Base-by-base conservation (phyloP, 371 early-diverging fungal genomes). In the Mortierella sp. region DNA sequence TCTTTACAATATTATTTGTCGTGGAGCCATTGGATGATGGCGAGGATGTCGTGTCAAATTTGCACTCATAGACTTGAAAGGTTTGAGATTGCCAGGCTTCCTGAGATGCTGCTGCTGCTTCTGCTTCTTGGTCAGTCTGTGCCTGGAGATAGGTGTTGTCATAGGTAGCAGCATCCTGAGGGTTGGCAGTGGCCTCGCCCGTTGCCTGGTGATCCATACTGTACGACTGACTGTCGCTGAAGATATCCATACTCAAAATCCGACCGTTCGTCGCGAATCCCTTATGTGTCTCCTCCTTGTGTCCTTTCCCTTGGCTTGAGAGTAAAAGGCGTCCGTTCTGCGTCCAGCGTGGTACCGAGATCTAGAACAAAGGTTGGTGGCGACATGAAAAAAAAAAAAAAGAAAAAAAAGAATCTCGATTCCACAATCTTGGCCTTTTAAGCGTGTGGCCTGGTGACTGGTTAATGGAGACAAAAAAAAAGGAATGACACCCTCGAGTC, bases 41-140 rank as follows among this genome's bases (percentile, higher is more conserved):
- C 19, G 51, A n/a, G 5, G 54, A 37, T 19, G 21, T 53, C 14
- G 46, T 54, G n/a, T 69, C 71, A 61, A 82, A 82, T 31, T 24
- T 9, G 46, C 71, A 73, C 46, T 82, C 83, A 37, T 76, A 82
- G 0, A 59, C 37, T 34, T 82, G 83, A 50, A 69, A 82, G 0
- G 74, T 73, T 31, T 77, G 77, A 13, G 81, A 73, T 28, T 53
- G 51, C 77, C 81, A 81, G 37, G 43, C 70, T 44, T 72, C 57
- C 2, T 71, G 46, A 9, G 37, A 28, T 6, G 48, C 59, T 57
- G 31, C 5, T 69, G 21, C 43, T 59, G 28, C 48, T 26, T 55
- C 74, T 53, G 50, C 8, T 10, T 75, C 37, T 34, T 69, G 64
- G 14, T 43, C 50, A 28, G 40, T 5, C 28, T 57, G 74, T 59